phyloP scores from a whole-genome alignment of 805 yeast genomes.

The Metschnikowia picachoensis region DNA sequence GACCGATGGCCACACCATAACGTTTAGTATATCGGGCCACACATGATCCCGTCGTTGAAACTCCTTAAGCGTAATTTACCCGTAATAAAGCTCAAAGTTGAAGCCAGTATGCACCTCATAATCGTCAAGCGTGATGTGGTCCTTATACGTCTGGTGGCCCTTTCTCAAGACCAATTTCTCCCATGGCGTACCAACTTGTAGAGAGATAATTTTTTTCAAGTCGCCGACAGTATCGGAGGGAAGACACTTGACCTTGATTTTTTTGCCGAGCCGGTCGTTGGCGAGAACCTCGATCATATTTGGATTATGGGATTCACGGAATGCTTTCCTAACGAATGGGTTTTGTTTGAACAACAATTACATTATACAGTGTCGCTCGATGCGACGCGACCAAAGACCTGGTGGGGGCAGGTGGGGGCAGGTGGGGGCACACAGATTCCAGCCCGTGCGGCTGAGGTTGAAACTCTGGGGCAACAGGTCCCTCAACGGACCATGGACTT shows the following conservation, averaged over 20 bases:
- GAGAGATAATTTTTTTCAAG: slow-evolving; percentile 75
- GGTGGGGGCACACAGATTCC: too few relatives aligned
- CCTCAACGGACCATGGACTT: too few relatives aligned
- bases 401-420: too few relatives aligned
- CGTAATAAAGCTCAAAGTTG: slow-evolving; percentile 78
- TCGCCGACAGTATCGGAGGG: slow-evolving; percentile 86
- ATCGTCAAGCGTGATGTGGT: slow-evolving; percentile 89
- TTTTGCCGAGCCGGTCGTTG: slow-evolving; percentile 72
- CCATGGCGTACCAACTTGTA: slow-evolving; percentile 75
- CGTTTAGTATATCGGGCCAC: too few relatives aligned
- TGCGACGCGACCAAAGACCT: too few relatives aligned
- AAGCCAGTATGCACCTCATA: slow-evolving; percentile 91
- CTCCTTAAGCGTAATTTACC: slow-evolving; percentile 24
- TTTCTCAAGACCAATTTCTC: slow-evolving; percentile 72
- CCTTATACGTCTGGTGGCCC: slow-evolving; percentile 80
- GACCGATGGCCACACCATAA: too few relatives aligned
- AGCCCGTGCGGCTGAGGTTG: too few relatives aligned
- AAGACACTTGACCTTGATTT: slow-evolving; percentile 82
- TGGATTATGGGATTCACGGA: too few relatives aligned
- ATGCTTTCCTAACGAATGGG: too few relatives aligned
- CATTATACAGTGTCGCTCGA: too few relatives aligned
- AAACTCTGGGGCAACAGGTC: too few relatives aligned
- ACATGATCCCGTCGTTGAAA: not conserved
- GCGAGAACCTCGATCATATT: slow-evolving; percentile 41
- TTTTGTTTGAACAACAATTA: too few relatives aligned